These are phyloP conservation scores for Brassica nigra DNA, from an alignment of 345 rosid genomes.

Conservation along the genomic window DNA sequence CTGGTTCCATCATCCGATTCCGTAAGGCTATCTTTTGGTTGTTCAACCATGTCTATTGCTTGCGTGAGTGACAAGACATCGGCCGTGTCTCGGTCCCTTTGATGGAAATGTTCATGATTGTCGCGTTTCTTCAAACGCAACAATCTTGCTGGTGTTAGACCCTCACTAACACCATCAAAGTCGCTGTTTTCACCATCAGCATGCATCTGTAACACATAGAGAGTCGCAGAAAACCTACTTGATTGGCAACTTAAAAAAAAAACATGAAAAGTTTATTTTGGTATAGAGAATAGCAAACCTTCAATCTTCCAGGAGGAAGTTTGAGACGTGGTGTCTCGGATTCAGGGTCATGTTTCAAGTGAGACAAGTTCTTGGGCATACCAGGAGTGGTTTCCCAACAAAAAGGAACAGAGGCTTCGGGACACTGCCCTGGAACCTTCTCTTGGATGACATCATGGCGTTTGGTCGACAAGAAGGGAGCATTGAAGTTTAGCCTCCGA, in stretches of 20 bases:
- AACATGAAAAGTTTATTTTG: not conserved
- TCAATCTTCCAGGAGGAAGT: constrained; percentile 64
- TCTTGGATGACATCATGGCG: constrained; percentile 42
- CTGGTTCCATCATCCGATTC: constrained; percentile 34
- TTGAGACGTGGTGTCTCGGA: constrained; percentile 62
- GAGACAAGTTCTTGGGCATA: constrained; percentile 53
- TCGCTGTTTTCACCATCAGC: constrained; percentile 46
- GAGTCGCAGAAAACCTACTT: no score
- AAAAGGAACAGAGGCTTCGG: constrained; percentile 60
- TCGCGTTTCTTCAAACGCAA: constrained; percentile 24
- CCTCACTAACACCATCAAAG: constrained; percentile 27
- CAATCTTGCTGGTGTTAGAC: constrained; percentile 42
- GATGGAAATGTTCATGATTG: constrained; percentile 19
- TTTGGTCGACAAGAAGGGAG: constrained; percentile 72
- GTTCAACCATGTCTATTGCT: constrained; percentile 78
- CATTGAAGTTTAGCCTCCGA: constrained; percentile 64
- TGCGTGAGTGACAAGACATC: constrained; percentile 77
- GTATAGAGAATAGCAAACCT: constrained; percentile 35
- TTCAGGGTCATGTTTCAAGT: constrained; percentile 32
- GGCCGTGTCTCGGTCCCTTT: constrained; percentile 31
- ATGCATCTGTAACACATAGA: constrained; percentile 28
- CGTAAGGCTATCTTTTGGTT: constrained; percentile 37
- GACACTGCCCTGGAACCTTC: constrained; percentile 31
- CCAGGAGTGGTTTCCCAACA: constrained; percentile 91
- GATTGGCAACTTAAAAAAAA: not conserved